Percentiles rank a stretch among this genome's conserved stretches.
phyloP scores from a whole-genome alignment of 257 asterid genomes.

The Nicotiana undulata region DNA sequence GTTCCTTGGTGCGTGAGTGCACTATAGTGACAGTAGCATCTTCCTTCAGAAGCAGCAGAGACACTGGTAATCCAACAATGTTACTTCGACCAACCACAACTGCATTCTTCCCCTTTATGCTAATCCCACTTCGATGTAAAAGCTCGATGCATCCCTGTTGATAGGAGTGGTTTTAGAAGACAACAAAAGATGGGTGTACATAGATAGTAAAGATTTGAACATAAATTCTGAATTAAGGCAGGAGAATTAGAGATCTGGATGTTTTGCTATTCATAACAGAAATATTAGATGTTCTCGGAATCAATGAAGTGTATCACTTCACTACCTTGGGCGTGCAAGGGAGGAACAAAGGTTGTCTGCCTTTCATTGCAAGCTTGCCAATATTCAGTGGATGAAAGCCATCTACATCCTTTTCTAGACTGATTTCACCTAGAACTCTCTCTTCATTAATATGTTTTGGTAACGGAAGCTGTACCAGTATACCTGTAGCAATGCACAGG shows the following conservation, averaged over 20 bases:
- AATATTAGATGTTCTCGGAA: background rate
- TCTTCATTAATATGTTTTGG: slow-evolving; percentile 93
- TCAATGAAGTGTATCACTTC: background rate
- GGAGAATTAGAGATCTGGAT: background rate
- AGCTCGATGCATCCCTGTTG: slow-evolving; percentile 89
- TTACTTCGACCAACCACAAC: slow-evolving; percentile 97
- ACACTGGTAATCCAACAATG: slow-evolving; percentile 85
- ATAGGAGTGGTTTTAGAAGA: background rate
- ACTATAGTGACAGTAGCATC: slow-evolving; percentile 89
- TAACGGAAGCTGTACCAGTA: slow-evolving; percentile 87
- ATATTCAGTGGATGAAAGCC: slow-evolving; percentile 95
- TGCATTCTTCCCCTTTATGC: slow-evolving; percentile 76
- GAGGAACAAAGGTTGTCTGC: slow-evolving; percentile 84
- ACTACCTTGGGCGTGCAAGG: slow-evolving; percentile 97
- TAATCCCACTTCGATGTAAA: slow-evolving; percentile 60
- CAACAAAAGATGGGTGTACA: background rate
- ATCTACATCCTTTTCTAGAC: slow-evolving; percentile 86
- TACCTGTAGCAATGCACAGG: slow-evolving; percentile 45
- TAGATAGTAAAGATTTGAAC: background rate
- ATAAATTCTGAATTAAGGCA: background rate
- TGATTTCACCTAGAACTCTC: slow-evolving; percentile 63
- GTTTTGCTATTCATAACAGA: background rate
- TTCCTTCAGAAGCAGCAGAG: slow-evolving; percentile 80
- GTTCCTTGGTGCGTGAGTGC: slow-evolving; percentile 76
- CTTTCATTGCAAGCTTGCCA: slow-evolving; percentile 99